Percentiles rank a stretch among this genome's conserved stretches.
Conservation (phyloP, 2,329 filamentous ascomycete species). For the Diaporthe velutina region DNA sequence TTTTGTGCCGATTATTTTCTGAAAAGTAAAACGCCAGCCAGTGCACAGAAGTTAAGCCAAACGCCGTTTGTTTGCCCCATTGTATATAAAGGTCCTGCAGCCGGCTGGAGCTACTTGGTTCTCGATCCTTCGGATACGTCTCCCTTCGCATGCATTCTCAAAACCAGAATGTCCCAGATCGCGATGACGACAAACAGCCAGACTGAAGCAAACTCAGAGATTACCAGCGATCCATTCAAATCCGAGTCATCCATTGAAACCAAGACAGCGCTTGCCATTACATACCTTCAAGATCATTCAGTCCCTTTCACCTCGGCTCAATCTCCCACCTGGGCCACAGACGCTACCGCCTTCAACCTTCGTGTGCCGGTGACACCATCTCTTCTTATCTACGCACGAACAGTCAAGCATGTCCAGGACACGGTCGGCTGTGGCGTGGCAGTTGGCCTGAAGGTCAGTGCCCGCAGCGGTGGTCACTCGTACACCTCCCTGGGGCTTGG, state of each 20-base stretch:
- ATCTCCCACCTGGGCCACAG: slow-evolving; percentile 49
- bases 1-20: not conserved
- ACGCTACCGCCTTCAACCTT: slow-evolving; percentile 50
- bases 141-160: not conserved
- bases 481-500: slow-evolving; percentile 64
- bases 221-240: no score
- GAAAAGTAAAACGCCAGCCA: not conserved
- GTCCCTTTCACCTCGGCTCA: slow-evolving; percentile 38
- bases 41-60: not conserved
- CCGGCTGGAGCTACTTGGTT: not conserved
- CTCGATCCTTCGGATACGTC: no score
- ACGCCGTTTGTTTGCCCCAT: not conserved
- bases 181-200: not conserved
- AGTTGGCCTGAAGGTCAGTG: slow-evolving; percentile 59
- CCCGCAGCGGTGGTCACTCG: slow-evolving; percentile 64
- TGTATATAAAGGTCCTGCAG: not conserved
- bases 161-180: not conserved
- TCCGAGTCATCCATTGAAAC: not conserved
- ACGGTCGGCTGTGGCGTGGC: slow-evolving; percentile 60
- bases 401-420: slow-evolving; percentile 57
- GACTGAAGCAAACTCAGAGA: not conserved
- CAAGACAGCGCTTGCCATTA: slow-evolving; percentile 13
- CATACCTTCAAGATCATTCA: slow-evolving; percentile 25
- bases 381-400: slow-evolving; percentile 58
- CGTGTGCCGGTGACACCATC: slow-evolving; percentile 53